Base-by-base conservation (phyloP, 495 filamentous ascomycete genomes). In the Amorphotheca resinae region DNA sequence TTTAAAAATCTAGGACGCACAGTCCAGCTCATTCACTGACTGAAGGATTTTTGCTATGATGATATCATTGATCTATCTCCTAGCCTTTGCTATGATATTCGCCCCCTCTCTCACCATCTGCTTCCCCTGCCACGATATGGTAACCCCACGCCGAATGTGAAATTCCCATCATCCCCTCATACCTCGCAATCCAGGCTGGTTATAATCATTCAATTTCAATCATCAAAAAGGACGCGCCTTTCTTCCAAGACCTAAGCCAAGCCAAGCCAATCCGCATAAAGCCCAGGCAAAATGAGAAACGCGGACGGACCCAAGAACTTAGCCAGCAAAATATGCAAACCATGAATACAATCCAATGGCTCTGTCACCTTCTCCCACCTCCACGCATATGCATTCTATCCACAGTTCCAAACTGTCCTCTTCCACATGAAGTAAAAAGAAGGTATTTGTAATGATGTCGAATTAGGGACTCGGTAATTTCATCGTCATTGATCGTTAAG, bases 181-280 rank as follows among this genome's bases (percentile, higher is more conserved):
- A 54, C 48, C 51, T 53, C 51, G 51, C 51, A 46, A 50, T 46
- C 51, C 46, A 54, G 51, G 51, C 48, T 50, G 51, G 46, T 45
- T 50, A 40, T 50, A 54, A 47, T 54, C 51, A 54, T 54, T 53
- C 33, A 23, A 20, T 28, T 25, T 36, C 15, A 9, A 5, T 49
- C 41, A 30, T 44, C 41, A 44, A 37, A 45, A 39, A 26, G 14
- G 9, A 34, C 9, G 32, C 14, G 9, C 11, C 5, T 11, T 28
- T 11, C 25, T 5, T 28, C 25, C 25, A 11, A 11, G 11, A 39
- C 20, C 33, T 32, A 22, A 17, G 22, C n/a, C 32, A 48, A 52
- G 30, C 23, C 21, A 38, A 49, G 18, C 35, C 37, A 43, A 26
- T 17, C 28, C 26, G 21, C 17, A 33, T 44, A 18, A 35, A 34